These are phyloP conservation scores for Prunus mira DNA, from an alignment of 306 rosid species.

Conservation along the genomic window DNA sequence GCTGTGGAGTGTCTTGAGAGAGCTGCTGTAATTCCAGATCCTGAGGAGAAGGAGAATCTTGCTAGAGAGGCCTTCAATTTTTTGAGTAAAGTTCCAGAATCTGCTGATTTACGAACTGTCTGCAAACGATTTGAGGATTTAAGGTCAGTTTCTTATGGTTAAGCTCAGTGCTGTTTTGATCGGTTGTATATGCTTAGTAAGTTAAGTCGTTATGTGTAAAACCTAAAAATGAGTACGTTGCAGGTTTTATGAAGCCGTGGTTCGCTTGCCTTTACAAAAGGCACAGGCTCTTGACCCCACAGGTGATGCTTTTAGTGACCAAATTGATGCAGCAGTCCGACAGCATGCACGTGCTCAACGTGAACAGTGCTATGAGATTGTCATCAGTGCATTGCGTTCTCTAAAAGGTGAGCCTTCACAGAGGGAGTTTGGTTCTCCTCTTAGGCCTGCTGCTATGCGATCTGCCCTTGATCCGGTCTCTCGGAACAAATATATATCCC, in stretches of 20 bases:
- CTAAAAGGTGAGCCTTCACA: conserved; percentile 64
- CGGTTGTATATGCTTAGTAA: conserved; percentile 5
- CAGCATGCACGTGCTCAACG: conserved; percentile 79
- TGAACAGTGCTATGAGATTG: conserved; percentile 84
- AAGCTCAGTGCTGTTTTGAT: conserved; percentile 1
- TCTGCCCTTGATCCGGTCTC: conserved; percentile 74
- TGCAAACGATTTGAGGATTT: conserved; percentile 96
- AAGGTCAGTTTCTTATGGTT: conserved; percentile 48
- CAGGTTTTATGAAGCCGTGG: conserved; percentile 99
- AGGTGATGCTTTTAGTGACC: conserved; percentile 85
- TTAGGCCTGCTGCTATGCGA: conserved; percentile 52
- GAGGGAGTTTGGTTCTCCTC: conserved; percentile 84
- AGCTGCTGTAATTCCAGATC: conserved; percentile 76
- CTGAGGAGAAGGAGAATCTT: conserved; percentile 69
- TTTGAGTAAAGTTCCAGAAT: conserved; percentile 91
- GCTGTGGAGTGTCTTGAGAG: conserved; percentile 97
- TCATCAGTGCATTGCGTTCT: conserved; percentile 75
- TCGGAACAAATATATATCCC: conserved; percentile 69
- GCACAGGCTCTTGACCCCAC: conserved; percentile 94
- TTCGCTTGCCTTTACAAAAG: conserved; percentile 91
- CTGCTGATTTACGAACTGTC: conserved; percentile 87
- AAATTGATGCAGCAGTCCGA: conserved; percentile 72
- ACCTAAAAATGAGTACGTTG: conserved; percentile 26
- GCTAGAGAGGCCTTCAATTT: conserved; percentile 83
- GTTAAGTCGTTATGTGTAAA: conserved; percentile 25